Evolutionary conservation across 805 yeast genomes (phyloP).

Genomic region (Suhomyces sp.): DNA sequence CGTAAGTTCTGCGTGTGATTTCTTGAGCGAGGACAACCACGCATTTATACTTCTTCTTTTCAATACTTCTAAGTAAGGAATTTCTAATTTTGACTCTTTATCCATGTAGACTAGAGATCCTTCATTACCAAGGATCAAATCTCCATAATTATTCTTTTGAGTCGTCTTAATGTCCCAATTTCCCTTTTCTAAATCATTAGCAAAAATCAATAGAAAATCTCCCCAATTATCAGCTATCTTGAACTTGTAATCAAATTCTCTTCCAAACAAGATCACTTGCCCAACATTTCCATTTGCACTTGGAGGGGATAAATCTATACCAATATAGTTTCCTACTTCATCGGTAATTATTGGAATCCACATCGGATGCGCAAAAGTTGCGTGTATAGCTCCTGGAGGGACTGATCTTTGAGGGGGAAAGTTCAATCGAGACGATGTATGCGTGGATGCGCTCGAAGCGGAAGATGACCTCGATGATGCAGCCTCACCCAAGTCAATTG

Average conservation of each 20-base stretch:
- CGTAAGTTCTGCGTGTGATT: conserved; percentile 13
- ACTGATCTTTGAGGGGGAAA: conserved; percentile 58
- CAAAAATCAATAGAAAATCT: conserved; percentile 77
- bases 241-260: conserved; percentile 89
- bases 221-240: conserved; percentile 88
- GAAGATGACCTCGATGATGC: conserved; percentile 25
- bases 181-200: conserved; percentile 84
- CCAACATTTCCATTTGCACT: conserved; percentile 68
- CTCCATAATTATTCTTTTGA: conserved; percentile 37
- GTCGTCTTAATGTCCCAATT: conserved; percentile 68
- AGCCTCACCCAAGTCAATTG: conserved; percentile 13
- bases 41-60: conserved; percentile 30
- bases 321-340: conserved; percentile 88
- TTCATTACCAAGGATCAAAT: conserved; percentile 58
- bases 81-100: conserved; percentile 47
- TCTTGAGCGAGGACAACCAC: conserved; percentile 32
- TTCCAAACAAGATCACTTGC: conserved; percentile 89
- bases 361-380: conserved; percentile 78
- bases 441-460: conserved; percentile 10
- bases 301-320: conserved; percentile 76
- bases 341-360: conserved; percentile 95
- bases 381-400: conserved; percentile 74
- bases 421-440: conserved; percentile 13
- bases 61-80: conserved; percentile 41
- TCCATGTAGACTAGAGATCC: conserved; percentile 75